These are phyloP conservation scores for Cordyceps pruinosa DNA, from an alignment of 2,329 filamentous ascomycete species.

Conservation along the genomic window DNA sequence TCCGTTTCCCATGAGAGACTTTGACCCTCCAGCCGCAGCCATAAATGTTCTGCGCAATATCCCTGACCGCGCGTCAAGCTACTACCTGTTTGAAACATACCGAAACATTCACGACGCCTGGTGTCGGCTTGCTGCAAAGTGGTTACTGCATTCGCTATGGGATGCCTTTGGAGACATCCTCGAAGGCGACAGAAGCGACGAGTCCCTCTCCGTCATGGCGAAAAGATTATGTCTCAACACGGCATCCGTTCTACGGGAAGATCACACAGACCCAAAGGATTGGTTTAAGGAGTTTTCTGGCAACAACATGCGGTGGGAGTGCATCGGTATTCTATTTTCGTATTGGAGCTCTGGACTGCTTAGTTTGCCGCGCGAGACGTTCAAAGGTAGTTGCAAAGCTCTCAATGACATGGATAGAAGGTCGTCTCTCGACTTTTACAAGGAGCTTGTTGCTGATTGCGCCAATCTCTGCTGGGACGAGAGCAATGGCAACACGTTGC, in stretches of 20 bases:
- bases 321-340: conserved; percentile 28
- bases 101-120: conserved; percentile 18
- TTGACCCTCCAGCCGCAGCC: conserved; percentile 1
- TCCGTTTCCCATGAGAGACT: neutral
- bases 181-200: conserved; percentile 13
- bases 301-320: conserved; percentile 31
- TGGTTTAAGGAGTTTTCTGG: conserved; percentile 32
- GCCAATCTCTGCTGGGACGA: conserved; percentile 25
- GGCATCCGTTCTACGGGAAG: conserved; percentile 23
- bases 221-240: conserved; percentile 28
- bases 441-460: conserved; percentile 14
- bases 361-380: conserved; percentile 2
- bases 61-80: conserved; percentile 10
- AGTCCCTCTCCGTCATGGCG: conserved; percentile 24
- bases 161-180: conserved; percentile 16
- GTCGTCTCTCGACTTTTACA: conserved; percentile 16
- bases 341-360: conserved; percentile 15
- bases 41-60: conserved; percentile 10
- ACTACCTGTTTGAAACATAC: conserved; percentile 14
- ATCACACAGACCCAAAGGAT: conserved; percentile 23
- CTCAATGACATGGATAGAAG: conserved; percentile 7
- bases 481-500: conserved; percentile 23
- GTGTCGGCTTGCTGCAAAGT: conserved; percentile 12
- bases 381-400: neutral
- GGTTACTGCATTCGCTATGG: conserved; percentile 16